Conservation (phyloP, 2,329 filamentous ascomycete species). For the Clonostachys byssicola region DNA sequence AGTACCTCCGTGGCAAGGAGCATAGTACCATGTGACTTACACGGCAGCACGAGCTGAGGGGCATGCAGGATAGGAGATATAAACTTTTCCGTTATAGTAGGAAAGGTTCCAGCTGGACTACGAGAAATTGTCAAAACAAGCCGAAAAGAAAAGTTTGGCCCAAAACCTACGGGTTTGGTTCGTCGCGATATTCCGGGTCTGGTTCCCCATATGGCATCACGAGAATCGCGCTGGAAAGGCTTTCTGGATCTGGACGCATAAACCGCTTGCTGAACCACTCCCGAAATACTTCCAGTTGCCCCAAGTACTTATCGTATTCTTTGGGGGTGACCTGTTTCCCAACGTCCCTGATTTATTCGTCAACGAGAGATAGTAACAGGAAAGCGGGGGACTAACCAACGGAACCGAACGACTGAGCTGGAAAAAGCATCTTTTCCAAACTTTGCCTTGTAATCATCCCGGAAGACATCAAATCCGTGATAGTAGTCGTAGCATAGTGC, state of each 20-base stretch:
- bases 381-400: conserved; percentile 15
- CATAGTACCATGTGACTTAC: conserved; percentile 13
- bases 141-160: neutral
- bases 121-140: neutral
- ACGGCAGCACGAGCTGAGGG: conserved; percentile 23
- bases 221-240: conserved; percentile 12
- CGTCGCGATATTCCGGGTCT: neutral
- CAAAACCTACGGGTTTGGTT: neutral
- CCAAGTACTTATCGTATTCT: conserved; percentile 11
- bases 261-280: conserved; percentile 24
- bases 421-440: conserved; percentile 14
- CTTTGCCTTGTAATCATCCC: conserved; percentile 12
- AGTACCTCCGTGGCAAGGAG: neutral
- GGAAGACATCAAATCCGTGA: conserved; percentile 19
- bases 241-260: conserved; percentile 5
- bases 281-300: conserved; percentile 17
- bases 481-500: conserved; percentile 24
- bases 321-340: conserved; percentile 13
- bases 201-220: conserved; percentile 16
- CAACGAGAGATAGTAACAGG: neutral
- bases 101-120: neutral
- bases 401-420: conserved; percentile 17
- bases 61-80: conserved; percentile 19
- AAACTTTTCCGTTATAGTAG: conserved; percentile 16
- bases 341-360: conserved; percentile 9